Evolutionary conservation across 2,329 filamentous ascomycete genomes (phyloP).

Genomic region (Fusarium denticulatum): DNA sequence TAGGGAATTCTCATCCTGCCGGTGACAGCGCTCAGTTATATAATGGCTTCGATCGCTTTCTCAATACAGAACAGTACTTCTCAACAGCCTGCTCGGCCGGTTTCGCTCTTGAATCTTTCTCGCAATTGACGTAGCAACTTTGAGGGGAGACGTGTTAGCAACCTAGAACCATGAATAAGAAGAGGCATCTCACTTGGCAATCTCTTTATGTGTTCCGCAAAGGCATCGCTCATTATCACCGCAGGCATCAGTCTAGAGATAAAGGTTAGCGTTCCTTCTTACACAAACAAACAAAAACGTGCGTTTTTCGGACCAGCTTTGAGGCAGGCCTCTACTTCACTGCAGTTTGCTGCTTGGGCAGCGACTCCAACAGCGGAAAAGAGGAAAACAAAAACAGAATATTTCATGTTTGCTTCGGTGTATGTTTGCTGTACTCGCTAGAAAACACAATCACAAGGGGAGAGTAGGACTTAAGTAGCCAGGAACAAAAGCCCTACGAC

Average conservation of each 20-base stretch:
- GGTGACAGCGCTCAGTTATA: neutral
- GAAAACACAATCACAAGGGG: fast-evolving
- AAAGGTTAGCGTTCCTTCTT: neutral
- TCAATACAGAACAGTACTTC: constrained; percentile 4
- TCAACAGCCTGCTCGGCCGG: neutral
- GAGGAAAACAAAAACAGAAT: neutral
- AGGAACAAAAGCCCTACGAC: neutral
- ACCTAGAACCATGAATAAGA: fast-evolving
- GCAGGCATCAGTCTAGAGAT: neutral
- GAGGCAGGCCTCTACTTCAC: constrained; percentile 4
- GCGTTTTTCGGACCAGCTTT: constrained; percentile 11
- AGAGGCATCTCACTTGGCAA: neutral
- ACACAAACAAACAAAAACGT: fast-evolving
- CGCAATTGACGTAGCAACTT: constrained; percentile 18
- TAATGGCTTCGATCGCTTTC: neutral
- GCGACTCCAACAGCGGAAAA: neutral
- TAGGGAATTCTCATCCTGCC: no score
- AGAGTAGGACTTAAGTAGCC: neutral
- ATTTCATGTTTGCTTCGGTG: neutral
- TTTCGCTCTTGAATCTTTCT: neutral
- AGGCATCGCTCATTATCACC: constrained; percentile 2
- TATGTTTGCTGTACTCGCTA: no score
- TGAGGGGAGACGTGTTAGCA: neutral
- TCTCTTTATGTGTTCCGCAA: constrained; percentile 25
- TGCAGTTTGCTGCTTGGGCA: constrained; percentile 10